Base-by-base conservation (phyloP, 1,139 yeast genomes). In the Meyerozyma sp. region DNA sequence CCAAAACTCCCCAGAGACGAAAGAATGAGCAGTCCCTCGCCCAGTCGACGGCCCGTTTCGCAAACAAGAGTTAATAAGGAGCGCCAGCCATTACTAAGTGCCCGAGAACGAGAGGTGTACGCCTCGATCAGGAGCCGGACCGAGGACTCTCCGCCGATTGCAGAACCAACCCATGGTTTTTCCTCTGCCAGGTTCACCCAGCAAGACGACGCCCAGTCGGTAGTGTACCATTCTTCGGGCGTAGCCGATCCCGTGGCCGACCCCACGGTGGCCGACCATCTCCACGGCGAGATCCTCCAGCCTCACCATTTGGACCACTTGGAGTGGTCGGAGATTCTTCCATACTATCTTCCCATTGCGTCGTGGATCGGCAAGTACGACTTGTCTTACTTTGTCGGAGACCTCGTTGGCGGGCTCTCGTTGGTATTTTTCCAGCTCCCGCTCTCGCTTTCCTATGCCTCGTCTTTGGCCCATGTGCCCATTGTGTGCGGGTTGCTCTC, bases 361-460 rank as follows among this genome's bases (percentile, higher is more conserved):
- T 76, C 87, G 1, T 93, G 98, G 98, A 57, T 88, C 35, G 80
- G 83, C 8, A 66, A 75, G 21, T 93, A 93, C 60, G 62, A 68
- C 14, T 45, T 61, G 23, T 54, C 62, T 6, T 77, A 71, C 52
- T 73, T 89, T 36, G 47, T 82, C 2, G 90, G 95, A 11, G 98
- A 93, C 55, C 56, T 88, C 21, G 64, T 86, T 14, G 96, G 96
- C 1, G 98, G 98, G 0, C 58, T 90, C 13, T 84, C 98, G 0
- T 63, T 91, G 38, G 96, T 96, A 0, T 86, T 95, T 16, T 93
- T 91, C 62, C 97, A 91, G 61, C 80, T 93, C 36, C 98, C 98
- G 0, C 68, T 93, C 45, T 85, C 91, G 10, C 74, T 93, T 61
- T 87, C 96, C 0, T 91, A 88, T 57, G 95, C 98, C 4, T 83